Evolutionary conservation across 2,329 filamentous ascomycete genomes (phyloP).

Genomic region (Colletotrichum viniferum): DNA sequence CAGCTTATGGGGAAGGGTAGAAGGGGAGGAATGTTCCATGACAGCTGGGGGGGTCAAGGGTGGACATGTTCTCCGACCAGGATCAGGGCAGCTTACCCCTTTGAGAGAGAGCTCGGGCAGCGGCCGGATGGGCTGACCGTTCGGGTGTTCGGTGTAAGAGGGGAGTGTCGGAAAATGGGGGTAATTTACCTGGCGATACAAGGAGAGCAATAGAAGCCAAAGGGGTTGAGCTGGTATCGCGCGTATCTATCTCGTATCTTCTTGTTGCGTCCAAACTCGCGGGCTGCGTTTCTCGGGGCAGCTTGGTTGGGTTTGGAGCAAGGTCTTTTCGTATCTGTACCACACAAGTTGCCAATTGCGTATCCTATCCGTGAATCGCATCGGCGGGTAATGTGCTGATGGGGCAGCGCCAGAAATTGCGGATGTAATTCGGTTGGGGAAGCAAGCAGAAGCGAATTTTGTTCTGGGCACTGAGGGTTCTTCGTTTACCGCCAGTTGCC

Average conservation of each 20-base stretch:
- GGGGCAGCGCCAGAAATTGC: background rate
- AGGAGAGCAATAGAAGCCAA: background rate
- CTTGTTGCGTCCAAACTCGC: background rate
- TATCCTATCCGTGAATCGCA: background rate
- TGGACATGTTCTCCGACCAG: background rate
- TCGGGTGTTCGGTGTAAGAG: slow-evolving; percentile 1
- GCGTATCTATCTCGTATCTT: background rate
- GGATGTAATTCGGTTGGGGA: background rate
- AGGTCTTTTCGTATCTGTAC: background rate
- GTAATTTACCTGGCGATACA: background rate
- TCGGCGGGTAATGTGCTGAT: background rate
- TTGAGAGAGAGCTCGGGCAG: slow-evolving; percentile 9
- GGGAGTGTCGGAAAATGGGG: background rate
- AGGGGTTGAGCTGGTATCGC: background rate
- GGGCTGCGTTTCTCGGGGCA: background rate
- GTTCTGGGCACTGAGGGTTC: background rate
- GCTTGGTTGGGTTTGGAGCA: background rate
- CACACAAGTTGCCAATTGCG: background rate
- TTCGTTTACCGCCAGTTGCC: background rate
- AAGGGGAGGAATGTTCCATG: slow-evolving; percentile 22
- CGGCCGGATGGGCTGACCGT: slow-evolving; percentile 10
- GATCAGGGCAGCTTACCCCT: slow-evolving; percentile 5
- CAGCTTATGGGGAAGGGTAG: slow-evolving; percentile 11
- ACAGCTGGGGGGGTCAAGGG: slow-evolving; percentile 2
- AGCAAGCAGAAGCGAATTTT: background rate